Evolutionary conservation across 2,329 filamentous ascomycete species (phyloP).

Genomic region (Fusarium sp.): DNA sequence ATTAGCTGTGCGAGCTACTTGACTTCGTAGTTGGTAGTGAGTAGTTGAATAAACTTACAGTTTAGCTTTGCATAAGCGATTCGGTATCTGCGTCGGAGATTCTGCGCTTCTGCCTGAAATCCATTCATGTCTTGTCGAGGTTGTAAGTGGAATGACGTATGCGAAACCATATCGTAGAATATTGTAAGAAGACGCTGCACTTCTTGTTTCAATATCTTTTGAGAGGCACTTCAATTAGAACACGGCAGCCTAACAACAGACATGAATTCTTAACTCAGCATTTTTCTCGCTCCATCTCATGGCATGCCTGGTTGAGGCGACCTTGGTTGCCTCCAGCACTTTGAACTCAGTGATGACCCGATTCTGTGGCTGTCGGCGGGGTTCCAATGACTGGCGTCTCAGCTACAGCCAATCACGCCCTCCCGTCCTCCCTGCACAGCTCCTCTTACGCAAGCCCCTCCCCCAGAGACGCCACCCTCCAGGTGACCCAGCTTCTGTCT

Average conservation of each 20-base stretch:
- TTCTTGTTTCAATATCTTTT: background rate
- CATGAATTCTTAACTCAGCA: background rate
- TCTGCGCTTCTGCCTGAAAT: constrained; percentile 8
- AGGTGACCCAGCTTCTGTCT: constrained; percentile 23
- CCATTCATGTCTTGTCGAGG: background rate
- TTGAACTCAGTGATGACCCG: constrained; percentile 26
- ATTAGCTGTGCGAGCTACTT: background rate
- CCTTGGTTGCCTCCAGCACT: constrained; percentile 16
- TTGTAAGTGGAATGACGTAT: constrained; percentile 24
- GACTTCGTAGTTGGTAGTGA: background rate
- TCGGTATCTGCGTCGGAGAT: background rate
- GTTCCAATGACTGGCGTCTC: constrained; percentile 9
- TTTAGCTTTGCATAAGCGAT: background rate
- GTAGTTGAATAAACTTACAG: background rate
- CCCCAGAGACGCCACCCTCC: constrained; percentile 28
- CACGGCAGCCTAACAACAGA: background rate
- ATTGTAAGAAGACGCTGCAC: background rate
- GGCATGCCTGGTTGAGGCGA: background rate
- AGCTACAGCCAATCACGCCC: constrained; percentile 10
- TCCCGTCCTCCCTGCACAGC: background rate
- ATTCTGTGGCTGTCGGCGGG: constrained; percentile 23
- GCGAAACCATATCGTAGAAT: background rate
- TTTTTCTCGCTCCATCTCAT: background rate
- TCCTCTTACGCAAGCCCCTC: constrained; percentile 38
- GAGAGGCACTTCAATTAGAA: background rate